Evolutionary conservation across 1,284 basidiomycete genomes (phyloP).

Genomic region (Cronartium ribicola): DNA sequence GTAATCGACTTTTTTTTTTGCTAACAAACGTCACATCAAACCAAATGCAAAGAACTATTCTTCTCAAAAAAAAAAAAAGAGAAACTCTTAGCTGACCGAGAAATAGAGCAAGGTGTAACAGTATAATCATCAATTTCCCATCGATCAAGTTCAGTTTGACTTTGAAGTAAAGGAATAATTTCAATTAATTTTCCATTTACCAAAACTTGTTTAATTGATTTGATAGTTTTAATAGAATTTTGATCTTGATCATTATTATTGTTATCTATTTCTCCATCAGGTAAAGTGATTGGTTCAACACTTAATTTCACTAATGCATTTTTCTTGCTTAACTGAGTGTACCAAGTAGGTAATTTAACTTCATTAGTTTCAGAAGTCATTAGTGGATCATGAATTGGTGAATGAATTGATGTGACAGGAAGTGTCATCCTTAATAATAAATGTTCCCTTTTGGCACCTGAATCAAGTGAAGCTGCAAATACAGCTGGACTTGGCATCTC

Average conservation of each 20-base stretch:
- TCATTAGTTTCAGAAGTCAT: slow-evolving; percentile 66
- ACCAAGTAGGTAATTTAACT: slow-evolving; percentile 64
- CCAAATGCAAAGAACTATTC: not conserved
- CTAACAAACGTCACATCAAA: not conserved
- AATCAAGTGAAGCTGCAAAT: slow-evolving; percentile 60
- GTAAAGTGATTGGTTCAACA: slow-evolving; percentile 16
- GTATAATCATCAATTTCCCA: slow-evolving; percentile 33
- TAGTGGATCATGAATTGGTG: slow-evolving; percentile 71
- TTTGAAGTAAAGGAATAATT: slow-evolving; percentile 35
- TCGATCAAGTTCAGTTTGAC: slow-evolving; percentile 27
- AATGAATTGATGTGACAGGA: slow-evolving; percentile 74
- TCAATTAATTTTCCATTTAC: slow-evolving; percentile 39
- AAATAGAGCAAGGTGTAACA: slow-evolving; percentile 10
- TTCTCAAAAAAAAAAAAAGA: not conserved
- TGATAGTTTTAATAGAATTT: not conserved
- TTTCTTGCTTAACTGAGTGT: slow-evolving; percentile 39
- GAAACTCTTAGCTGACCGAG: slow-evolving; percentile 8
- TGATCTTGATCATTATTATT: too few relatives aligned
- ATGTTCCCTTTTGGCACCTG: slow-evolving; percentile 54
- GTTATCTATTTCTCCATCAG: too few relatives aligned
- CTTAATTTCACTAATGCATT: slow-evolving; percentile 10
- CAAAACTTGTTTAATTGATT: not conserved
- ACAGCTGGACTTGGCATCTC: slow-evolving; percentile 72
- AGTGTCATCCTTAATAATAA: slow-evolving; percentile 70
- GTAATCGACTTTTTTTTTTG: not conserved